Base-by-base conservation (phyloP, 2,329 filamentous ascomycete genomes). In the Trichophyton benhamiae region DNA sequence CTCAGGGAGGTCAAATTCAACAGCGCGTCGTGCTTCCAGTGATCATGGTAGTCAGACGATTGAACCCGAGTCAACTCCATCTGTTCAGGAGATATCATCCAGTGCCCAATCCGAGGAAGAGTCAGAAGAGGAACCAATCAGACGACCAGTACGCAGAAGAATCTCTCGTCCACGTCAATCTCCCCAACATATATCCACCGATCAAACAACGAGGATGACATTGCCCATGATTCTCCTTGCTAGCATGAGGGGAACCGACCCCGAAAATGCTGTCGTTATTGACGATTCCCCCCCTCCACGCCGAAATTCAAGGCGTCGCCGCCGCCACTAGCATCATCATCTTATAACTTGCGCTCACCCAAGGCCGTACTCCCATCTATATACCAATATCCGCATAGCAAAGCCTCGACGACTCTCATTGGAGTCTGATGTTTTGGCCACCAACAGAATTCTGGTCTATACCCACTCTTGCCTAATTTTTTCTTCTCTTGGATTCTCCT, bases 91-190 rank as follows among this genome's bases (percentile, higher is more conserved):
- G 20, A 58, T 58, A 25, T 15, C 27, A 44, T 42, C 33, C 9
- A 44, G 0, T 38, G n/a, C 27, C 30, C 30, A 46, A 7, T 46
- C 17, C 8, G 62, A 57, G 7, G 60, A 58, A 38, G 63, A 62
- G 11, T 58, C 59, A 15, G 62, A 63, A 1, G 63, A 64, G 30
- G 61, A 58, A n/a, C 63, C 63, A 22, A 55, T 64, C 30, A 49
- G 59, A 55, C 44, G 58, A 2, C 36, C 38, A 3, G n/a, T 59
- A 53, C 49, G 52, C 7, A 58, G 55, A 20, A 17, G 55, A 36
- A 17, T 8, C 33, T 15, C 27, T 55, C 52, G 52, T 15, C 15
- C 13, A 8, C 52, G 9, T 36, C 22, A 20, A 2, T 15, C 15
- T 9, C 52, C 9, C 27, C 13, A 36, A n/a, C 27, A 15, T 3